Conservation (phyloP, 1,284 basidiomycete species). For the Serendipita sp. region DNA sequence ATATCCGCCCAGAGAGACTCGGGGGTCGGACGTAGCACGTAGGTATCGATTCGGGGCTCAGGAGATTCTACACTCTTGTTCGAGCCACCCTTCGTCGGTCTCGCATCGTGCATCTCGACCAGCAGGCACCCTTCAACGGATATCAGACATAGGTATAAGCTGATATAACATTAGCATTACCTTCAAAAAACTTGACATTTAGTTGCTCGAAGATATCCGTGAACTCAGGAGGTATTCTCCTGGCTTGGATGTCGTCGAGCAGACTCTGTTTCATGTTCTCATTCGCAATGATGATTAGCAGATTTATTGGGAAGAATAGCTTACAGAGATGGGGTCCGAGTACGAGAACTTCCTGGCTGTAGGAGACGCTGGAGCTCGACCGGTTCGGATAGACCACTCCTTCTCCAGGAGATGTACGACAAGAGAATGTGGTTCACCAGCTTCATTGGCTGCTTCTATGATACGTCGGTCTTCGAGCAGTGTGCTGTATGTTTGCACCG, state of each 20-base stretch:
- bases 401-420: constrained; percentile 59
- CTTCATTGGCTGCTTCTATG: constrained; percentile 40
- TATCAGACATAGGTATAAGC: constrained; percentile 3
- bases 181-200: constrained; percentile 63
- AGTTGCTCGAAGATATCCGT: constrained; percentile 58
- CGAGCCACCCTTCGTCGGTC: constrained; percentile 4
- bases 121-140: constrained; percentile 54
- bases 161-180: constrained; percentile 23
- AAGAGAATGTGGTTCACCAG: constrained; percentile 53
- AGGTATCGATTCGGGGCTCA: neutral
- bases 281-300: constrained; percentile 13
- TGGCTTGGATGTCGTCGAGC: constrained; percentile 61
- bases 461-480: neutral
- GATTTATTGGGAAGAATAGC: constrained; percentile 13
- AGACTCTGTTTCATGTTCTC: constrained; percentile 34
- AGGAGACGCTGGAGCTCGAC: constrained; percentile 21
- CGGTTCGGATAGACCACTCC: constrained; percentile 60
- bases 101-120: constrained; percentile 57
- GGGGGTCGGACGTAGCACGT: constrained; percentile 51
- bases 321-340: constrained; percentile 58
- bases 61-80: neutral
- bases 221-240: constrained; percentile 68
- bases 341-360: constrained; percentile 42
- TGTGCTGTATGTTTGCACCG: constrained; percentile 3
- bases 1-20: constrained; percentile 67